A percentile compares a stretch with the other conserved stretches of the same genome.
These are phyloP conservation scores for Cicer pinnatifidum DNA, from an alignment of 306 rosid species.

Conservation along the genomic window DNA sequence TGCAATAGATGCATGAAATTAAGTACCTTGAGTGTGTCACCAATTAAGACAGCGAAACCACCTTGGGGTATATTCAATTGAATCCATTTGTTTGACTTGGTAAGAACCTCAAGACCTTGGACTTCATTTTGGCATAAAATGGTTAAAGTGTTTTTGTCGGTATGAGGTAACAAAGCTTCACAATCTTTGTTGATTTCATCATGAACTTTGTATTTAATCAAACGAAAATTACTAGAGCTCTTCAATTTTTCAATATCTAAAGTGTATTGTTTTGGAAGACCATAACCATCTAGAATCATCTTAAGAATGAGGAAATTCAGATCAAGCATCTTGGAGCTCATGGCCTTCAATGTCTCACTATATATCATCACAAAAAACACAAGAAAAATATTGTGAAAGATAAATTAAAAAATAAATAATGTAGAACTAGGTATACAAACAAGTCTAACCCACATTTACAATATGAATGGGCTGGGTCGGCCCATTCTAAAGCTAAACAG, in stretches of 20 bases:
- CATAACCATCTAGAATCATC: constrained; percentile 58
- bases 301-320: constrained; percentile 41
- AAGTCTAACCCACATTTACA: too few relatives aligned
- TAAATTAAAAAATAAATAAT: neutral
- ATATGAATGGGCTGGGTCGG: too few relatives aligned
- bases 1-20: neutral
- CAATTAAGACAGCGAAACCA: constrained; percentile 51
- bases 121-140: constrained; percentile 60
- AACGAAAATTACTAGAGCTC: constrained; percentile 32
- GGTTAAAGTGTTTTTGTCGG: constrained; percentile 55
- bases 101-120: constrained; percentile 55
- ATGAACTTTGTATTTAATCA: constrained; percentile 61
- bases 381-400: neutral
- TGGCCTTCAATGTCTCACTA: constrained; percentile 53
- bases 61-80: constrained; percentile 44
- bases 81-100: constrained; percentile 61
- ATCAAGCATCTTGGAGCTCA: constrained; percentile 51
- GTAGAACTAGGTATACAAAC: too few relatives aligned
- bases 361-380: too few relatives aligned
- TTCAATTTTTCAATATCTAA: constrained; percentile 45
- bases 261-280: constrained; percentile 49
- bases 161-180: constrained; percentile 51
- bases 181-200: constrained; percentile 13
- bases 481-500: too few relatives aligned
- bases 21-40: constrained; percentile 62